phyloP scores from a whole-genome alignment of 352 stramenopile genomes.

The Peronospora belbahrii region DNA sequence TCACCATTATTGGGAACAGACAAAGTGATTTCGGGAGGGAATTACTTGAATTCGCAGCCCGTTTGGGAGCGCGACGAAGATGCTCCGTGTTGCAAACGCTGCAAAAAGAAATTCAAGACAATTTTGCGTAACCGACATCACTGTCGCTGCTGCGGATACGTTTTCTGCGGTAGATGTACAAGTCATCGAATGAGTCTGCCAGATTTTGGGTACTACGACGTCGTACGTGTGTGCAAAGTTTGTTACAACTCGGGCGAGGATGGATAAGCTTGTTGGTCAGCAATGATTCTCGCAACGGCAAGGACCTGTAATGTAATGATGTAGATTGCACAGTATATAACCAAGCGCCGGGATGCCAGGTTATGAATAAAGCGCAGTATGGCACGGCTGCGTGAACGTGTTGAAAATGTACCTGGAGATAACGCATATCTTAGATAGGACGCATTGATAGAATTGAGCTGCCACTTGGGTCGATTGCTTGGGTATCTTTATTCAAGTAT shows the following conservation, averaged over 20 bases:
- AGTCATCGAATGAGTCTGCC: conserved; percentile 81
- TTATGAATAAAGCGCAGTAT: too few relatives aligned
- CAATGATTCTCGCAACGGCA: not conserved
- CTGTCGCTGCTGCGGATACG: conserved; percentile 78
- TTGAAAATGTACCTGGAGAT: too few relatives aligned
- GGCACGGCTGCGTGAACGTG: too few relatives aligned
- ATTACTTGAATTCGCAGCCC: conserved; percentile 67
- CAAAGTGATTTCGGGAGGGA: conserved; percentile 55
- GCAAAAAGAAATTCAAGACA: conserved; percentile 87
- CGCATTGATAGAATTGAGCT: too few relatives aligned
- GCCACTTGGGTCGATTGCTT: too few relatives aligned
- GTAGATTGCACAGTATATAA: not conserved
- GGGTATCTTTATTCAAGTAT: too few relatives aligned
- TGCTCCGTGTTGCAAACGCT: conserved; percentile 77
- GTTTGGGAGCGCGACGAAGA: conserved; percentile 81
- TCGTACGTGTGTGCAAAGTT: conserved; percentile 70
- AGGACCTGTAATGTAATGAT: not conserved
- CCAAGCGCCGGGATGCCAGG: too few relatives aligned
- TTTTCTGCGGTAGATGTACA: conserved; percentile 75
- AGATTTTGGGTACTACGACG: conserved; percentile 84
- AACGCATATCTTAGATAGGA: too few relatives aligned
- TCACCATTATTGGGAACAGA: conserved; percentile 54
- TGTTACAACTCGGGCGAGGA: conserved; percentile 81
- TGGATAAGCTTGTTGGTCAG: not conserved
- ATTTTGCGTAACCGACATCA: conserved; percentile 77